phyloP scores from a whole-genome alignment of 2,329 filamentous ascomycete genomes.

The Pseudocercospora crystallina region DNA sequence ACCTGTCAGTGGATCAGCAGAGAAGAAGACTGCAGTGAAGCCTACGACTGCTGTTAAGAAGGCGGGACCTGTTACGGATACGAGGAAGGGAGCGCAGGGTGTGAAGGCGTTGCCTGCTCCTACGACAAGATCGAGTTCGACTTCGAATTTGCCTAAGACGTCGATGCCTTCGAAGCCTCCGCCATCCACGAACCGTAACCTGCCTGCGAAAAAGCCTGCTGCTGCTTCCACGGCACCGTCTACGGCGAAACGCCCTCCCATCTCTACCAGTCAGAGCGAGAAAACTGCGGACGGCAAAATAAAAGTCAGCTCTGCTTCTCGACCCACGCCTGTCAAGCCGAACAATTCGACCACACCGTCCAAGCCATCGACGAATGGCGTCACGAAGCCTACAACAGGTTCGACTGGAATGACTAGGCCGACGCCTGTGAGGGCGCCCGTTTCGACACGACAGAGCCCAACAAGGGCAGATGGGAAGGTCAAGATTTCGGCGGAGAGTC shows the following conservation, averaged over 20 bases:
- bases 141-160: not conserved
- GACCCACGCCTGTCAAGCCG: slow-evolving; percentile 12
- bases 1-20: slow-evolving; percentile 19
- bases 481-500: slow-evolving; percentile 23
- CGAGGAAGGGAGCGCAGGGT: not conserved
- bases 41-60: slow-evolving; percentile 6
- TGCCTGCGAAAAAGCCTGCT: slow-evolving; percentile 13
- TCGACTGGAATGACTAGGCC: slow-evolving; percentile 12
- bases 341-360: slow-evolving; percentile 5
- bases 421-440: slow-evolving; percentile 6
- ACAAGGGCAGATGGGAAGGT: slow-evolving; percentile 21
- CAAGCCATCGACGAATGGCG: not conserved
- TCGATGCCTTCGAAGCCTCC: slow-evolving; percentile 11
- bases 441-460: slow-evolving; percentile 9
- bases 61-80: not conserved
- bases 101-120: slow-evolving; percentile 16
- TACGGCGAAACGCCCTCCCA: slow-evolving; percentile 6
- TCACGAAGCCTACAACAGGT: slow-evolving; percentile 7
- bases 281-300: slow-evolving; percentile 20
- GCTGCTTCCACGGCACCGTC: not conserved
- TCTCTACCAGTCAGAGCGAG: slow-evolving; percentile 17
- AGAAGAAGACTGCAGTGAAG: slow-evolving; percentile 30
- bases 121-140: not conserved
- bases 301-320: slow-evolving; percentile 14
- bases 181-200: slow-evolving; percentile 1